Conservation (phyloP, 192 early-diverging fungal genomes). For the Rhizoclosmatium globosum region DNA sequence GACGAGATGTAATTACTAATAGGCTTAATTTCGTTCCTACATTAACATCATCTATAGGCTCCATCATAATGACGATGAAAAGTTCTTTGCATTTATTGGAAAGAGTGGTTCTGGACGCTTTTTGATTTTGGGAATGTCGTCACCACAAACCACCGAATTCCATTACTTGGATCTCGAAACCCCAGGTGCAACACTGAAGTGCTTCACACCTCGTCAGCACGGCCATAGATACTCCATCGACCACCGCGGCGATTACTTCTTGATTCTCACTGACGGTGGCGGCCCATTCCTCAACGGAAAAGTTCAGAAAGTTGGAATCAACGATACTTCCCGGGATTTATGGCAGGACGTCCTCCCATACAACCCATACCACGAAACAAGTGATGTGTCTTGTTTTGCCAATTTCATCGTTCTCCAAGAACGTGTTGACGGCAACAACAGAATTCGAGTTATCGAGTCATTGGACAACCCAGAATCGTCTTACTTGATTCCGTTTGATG, state of each 20-base stretch:
- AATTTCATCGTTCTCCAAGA: slow-evolving; percentile 38
- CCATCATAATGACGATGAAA: slow-evolving; percentile 50
- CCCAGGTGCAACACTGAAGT: background rate
- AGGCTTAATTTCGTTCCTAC: background rate
- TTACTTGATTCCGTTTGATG: slow-evolving; percentile 42
- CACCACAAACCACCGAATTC: slow-evolving; percentile 33
- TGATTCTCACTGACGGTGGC: slow-evolving; percentile 52
- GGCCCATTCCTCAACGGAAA: slow-evolving; percentile 53
- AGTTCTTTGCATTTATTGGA: slow-evolving; percentile 46
- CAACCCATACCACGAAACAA: slow-evolving; percentile 44
- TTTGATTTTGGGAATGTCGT: slow-evolving; percentile 36
- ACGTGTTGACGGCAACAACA: slow-evolving; percentile 35
- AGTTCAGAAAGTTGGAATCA: slow-evolving; percentile 28
- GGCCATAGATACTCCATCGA: slow-evolving; percentile 50
- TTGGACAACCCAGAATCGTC: background rate
- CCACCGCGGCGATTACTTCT: slow-evolving; percentile 52
- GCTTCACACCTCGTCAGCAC: slow-evolving; percentile 47
- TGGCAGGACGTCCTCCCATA: slow-evolving; percentile 55
- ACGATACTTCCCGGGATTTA: slow-evolving; percentile 2
- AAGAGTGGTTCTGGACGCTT: slow-evolving; percentile 47
- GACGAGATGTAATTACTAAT: slow-evolving; percentile 32
- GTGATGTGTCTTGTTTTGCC: slow-evolving; percentile 34
- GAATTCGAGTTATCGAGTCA: slow-evolving; percentile 26
- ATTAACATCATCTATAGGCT: slow-evolving; percentile 27
- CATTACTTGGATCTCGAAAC: slow-evolving; percentile 18